Base-by-base conservation (phyloP, 2,329 filamentous ascomycete genomes). In the Aspergillus ruber region DNA sequence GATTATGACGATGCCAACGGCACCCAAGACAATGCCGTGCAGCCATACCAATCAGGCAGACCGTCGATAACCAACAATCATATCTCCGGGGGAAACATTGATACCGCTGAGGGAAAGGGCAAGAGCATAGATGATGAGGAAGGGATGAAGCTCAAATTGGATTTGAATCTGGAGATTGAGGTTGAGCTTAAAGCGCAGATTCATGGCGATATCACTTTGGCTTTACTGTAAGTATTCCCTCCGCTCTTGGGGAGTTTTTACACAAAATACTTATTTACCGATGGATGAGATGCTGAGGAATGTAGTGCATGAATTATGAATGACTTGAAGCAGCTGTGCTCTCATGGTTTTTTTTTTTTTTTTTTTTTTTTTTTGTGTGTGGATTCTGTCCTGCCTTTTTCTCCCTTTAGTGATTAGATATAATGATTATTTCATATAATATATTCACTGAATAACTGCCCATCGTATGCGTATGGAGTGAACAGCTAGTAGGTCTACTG, bases 121-220 rank as follows among this genome's bases (percentile, higher is more conserved):
- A 56, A 61, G 39, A 50, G 46, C 18, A 51, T 61, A 27, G 56
- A 62, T 32, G 65, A 67, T 13, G 54, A 70, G 44, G 67, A 71
- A 32, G 65, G 79, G 57, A 68, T 83, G 54, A 75, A 78, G 56
- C 57, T 82, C 64, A 70, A 77, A 56, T 58, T 83, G 52, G 80
- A 83, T 56, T 66, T 82, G 54, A 83, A 83, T 57, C 66, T 83
- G 50, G 80, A 82, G 61, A 80, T 83, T 60, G 80, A 83, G 60
- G 74, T 83, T 46, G 77, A 82, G 59, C 66, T 83, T 42, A 83
- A 83, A 70, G 80, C 80, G n/a, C 81, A 79, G 65, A 82, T 83
- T 55, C 79, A 82, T 53, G 80, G 80, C 67, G 80, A 83, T 57
- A 67, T 83, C 50, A 82, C 80, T n/a, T 61, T 83, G 46, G 79